Evolutionary conservation across 805 yeast species (phyloP).

Genomic region (Torulaspora gathmanii): DNA sequence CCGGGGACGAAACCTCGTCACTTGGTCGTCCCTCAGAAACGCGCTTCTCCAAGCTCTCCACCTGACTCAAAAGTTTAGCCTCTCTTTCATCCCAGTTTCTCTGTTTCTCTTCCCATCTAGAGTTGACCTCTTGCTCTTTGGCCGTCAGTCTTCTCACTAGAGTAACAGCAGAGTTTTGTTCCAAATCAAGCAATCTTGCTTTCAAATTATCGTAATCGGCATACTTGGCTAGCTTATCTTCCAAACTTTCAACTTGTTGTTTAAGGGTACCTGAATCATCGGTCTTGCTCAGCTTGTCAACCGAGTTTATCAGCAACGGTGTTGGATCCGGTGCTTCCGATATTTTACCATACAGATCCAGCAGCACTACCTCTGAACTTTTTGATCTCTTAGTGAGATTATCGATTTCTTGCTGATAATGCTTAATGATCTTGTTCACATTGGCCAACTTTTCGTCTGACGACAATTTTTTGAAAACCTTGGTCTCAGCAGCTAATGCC

Average conservation of each 20-base stretch:
- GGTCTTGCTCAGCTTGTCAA: slow-evolving; percentile 55
- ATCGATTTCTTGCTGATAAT: slow-evolving; percentile 88
- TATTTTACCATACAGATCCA: slow-evolving; percentile 66
- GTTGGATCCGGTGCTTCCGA: slow-evolving; percentile 93
- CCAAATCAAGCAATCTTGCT: slow-evolving; percentile 53
- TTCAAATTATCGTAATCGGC: slow-evolving; percentile 80
- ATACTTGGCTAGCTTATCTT: slow-evolving; percentile 54
- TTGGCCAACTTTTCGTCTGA: slow-evolving; percentile 58
- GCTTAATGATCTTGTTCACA: slow-evolving; percentile 49
- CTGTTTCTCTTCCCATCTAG: slow-evolving; percentile 68
- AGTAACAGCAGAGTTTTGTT: slow-evolving; percentile 54
- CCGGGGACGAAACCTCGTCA: background rate
- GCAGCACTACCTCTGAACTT: slow-evolving; percentile 64
- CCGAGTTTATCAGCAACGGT: slow-evolving; percentile 66
- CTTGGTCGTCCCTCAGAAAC: slow-evolving; percentile 14
- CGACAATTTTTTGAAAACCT: slow-evolving; percentile 63
- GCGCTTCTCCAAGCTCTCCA: slow-evolving; percentile 41
- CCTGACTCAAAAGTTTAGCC: slow-evolving; percentile 45
- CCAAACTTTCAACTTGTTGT: slow-evolving; percentile 47
- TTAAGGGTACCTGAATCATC: slow-evolving; percentile 50
- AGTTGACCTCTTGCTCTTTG: slow-evolving; percentile 67
- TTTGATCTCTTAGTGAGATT: slow-evolving; percentile 72
- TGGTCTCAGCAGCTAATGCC: slow-evolving; percentile 77
- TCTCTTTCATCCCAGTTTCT: slow-evolving; percentile 62
- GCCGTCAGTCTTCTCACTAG: slow-evolving; percentile 53